These are phyloP conservation scores for Colletotrichum cordylinicola DNA, from an alignment of 2,329 filamentous ascomycete species.

Conservation along the genomic window DNA sequence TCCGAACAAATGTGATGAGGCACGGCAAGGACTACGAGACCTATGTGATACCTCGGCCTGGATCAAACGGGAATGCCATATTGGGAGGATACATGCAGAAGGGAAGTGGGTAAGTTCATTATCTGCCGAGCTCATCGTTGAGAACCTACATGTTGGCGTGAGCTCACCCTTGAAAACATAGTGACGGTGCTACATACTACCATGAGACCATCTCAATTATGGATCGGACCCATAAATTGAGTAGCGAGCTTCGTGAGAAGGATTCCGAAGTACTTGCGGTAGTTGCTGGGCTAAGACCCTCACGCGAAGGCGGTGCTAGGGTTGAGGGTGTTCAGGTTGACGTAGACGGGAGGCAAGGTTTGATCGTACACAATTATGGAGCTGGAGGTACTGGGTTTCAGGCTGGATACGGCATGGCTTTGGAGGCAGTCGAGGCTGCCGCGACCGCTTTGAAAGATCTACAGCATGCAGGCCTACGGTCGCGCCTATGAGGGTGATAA, in stretches of 20 bases:
- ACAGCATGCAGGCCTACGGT: neutral
- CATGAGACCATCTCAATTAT: constrained; percentile 43
- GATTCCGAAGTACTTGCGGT: constrained; percentile 35
- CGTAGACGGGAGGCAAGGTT: constrained; percentile 27
- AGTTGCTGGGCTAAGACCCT: constrained; percentile 38
- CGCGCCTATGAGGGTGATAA: neutral
- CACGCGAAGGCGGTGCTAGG: constrained; percentile 45
- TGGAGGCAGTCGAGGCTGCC: constrained; percentile 36
- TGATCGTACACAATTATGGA: constrained; percentile 48
- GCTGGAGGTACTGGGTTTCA: constrained; percentile 52
- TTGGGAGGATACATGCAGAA: constrained; percentile 47
- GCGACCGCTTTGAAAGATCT: constrained; percentile 27
- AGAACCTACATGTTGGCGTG: neutral
- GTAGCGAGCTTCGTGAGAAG: constrained; percentile 30
- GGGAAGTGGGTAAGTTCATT: constrained; percentile 30
- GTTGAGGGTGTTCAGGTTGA: constrained; percentile 45
- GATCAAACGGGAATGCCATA: constrained; percentile 39
- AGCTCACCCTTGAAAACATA: neutral
- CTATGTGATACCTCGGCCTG: constrained; percentile 43
- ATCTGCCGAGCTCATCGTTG: neutral
- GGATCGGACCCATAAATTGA: constrained; percentile 29
- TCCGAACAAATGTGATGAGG: constrained; percentile 42
- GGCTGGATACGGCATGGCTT: constrained; percentile 45
- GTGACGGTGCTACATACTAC: constrained; percentile 3
- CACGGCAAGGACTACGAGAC: constrained; percentile 45